Percentiles rank a stretch among this genome's conserved stretches.
Conservation (phyloP, 139 green algal genomes). For the Auxenochlorella protothecoides region DNA sequence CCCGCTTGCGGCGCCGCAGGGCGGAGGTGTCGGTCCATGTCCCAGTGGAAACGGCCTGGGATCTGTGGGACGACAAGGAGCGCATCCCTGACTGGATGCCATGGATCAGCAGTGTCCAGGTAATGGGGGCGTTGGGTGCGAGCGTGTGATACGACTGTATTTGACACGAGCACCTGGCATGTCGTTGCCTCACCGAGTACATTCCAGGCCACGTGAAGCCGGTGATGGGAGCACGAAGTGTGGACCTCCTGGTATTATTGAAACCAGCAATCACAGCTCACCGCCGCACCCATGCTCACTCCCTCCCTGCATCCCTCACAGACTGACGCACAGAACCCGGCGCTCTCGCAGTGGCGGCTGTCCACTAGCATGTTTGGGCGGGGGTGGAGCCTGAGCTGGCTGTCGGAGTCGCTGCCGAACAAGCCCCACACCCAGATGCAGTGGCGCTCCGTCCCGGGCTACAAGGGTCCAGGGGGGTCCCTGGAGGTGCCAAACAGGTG, state of each 20-base stretch:
- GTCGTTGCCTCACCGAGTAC: too few species aligned
- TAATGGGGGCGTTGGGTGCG: slow-evolving; percentile 5
- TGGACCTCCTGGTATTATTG: too few species aligned
- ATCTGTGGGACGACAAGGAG: slow-evolving; percentile 69
- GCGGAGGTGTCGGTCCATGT: slow-evolving; percentile 49
- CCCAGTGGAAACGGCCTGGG: slow-evolving; percentile 59
- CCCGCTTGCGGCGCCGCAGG: slow-evolving; percentile 20
- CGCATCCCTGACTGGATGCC: slow-evolving; percentile 84
- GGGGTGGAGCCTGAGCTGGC: slow-evolving; percentile 78
- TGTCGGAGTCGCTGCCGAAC: slow-evolving; percentile 72
- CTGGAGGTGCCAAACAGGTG: slow-evolving; percentile 54
- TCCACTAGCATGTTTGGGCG: slow-evolving; percentile 69
- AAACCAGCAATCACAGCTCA: too few species aligned
- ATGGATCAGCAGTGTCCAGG: slow-evolving; percentile 75
- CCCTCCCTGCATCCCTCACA: too few species aligned
- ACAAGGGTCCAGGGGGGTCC: slow-evolving; percentile 23
- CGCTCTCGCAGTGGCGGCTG: slow-evolving; percentile 68
- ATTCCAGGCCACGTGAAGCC: too few species aligned
- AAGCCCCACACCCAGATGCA: slow-evolving; percentile 74
- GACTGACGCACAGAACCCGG: slow-evolving; percentile 34
- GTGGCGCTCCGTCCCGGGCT: slow-evolving; percentile 73
- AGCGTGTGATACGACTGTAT: too few species aligned
- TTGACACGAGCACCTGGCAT: too few species aligned
- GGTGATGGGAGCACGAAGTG: too few species aligned
- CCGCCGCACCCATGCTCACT: too few species aligned